Evolutionary conservation across 75 land plant species (phyloP), one percentile per base, ranked within the genome.

Genomic region (Larix kaempferi): DNA sequence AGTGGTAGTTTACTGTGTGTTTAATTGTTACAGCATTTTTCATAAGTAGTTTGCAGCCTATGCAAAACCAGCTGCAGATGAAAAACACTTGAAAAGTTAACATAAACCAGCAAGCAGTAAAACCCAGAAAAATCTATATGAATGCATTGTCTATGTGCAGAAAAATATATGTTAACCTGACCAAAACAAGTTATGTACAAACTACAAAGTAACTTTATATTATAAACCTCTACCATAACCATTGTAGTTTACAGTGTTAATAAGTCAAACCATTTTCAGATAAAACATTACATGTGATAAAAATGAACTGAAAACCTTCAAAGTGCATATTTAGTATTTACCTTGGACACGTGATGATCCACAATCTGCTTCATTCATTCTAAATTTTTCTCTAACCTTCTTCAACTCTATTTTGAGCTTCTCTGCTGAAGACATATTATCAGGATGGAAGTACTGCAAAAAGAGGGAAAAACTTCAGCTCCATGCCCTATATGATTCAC

Each of bases 281-380:
- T 23, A 72, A 72, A 29, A 23, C 41, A 23, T 23, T 29, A 29
- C 2, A 23, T n/a, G 64, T 62, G 64, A n/a, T 62, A 21, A 33
- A 41, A 74, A 16, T 74, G 55, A 25, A 52, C 26, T 61, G 39
- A 21, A 62, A n/a, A 62, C 4, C 44, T 76, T 49, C 54, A 10
- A 49, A 33, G 21, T 33, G 22, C n/a, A 15, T 41, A 75, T 79
- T 52, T 88, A 96, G 4, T 41, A 75, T 79, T 52, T 88, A 96
- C 99, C 83, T 88, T 96, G 99, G 59, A 96, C 99, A 63, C 88
- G 87, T 29, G 95, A 74, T 78, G 99, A 96, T 71, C 99, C 99
- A 86, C 93, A 94, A 78, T 96, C 99, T 56, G 93, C 82, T 75
- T 92, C 99, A 44, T 94, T 93, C 87, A 89, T 90, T 76, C 93